Conservation (phyloP, 805 yeast species). For the Teunomyces pallodes region DNA sequence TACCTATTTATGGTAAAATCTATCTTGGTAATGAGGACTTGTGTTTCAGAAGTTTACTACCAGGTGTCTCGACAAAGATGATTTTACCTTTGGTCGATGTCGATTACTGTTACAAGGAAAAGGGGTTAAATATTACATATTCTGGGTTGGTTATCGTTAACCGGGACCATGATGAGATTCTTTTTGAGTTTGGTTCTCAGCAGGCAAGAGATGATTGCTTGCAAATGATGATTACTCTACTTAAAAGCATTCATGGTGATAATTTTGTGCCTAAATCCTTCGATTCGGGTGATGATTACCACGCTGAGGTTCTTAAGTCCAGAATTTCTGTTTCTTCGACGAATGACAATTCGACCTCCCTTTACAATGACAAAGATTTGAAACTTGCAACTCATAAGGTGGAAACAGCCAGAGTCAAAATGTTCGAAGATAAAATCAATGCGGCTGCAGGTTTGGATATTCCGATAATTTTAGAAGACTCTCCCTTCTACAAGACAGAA, state of each 20-base stretch:
- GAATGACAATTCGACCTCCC: background rate
- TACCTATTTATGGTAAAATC: conserved; percentile 82
- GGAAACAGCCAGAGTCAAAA: conserved; percentile 58
- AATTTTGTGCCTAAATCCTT: conserved; percentile 18
- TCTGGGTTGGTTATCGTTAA: conserved; percentile 68
- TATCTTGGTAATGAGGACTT: conserved; percentile 66
- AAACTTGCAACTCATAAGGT: conserved; percentile 23
- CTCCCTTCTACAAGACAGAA: conserved; percentile 51
- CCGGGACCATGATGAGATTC: conserved; percentile 72
- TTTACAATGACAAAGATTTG: conserved; percentile 4
- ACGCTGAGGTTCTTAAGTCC: conserved; percentile 13
- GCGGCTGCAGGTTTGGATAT: conserved; percentile 60
- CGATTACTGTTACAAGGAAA: conserved; percentile 65
- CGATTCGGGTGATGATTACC: conserved; percentile 23
- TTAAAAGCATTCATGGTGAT: conserved; percentile 40
- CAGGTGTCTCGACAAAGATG: conserved; percentile 79
- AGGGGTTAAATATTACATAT: conserved; percentile 65
- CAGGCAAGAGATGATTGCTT: conserved; percentile 74
- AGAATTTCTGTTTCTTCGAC: conserved; percentile 8
- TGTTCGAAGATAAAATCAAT: conserved; percentile 66
- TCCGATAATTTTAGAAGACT: conserved; percentile 68
- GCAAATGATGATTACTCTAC: conserved; percentile 45
- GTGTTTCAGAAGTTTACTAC: conserved; percentile 79
- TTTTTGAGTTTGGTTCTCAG: conserved; percentile 69
- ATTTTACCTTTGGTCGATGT: conserved; percentile 73